A percentile compares a stretch with the other conserved stretches of the same genome.
These are phyloP conservation scores for Phragmites australis DNA, from an alignment of 176 grass and related monocot species.

Conservation along the genomic window DNA sequence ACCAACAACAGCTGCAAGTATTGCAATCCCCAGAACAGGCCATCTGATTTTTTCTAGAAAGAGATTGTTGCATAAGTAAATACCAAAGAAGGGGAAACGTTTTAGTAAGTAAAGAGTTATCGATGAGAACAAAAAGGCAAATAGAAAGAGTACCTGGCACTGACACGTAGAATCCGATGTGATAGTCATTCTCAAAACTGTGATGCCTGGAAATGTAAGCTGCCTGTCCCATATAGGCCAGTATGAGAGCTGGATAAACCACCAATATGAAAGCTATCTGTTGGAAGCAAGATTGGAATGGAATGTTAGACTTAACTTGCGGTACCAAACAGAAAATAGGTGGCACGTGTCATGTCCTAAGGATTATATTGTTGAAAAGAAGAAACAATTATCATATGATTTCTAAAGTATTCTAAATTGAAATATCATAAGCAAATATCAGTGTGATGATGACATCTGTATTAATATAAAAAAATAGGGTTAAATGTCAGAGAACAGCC, in stretches of 20 bases:
- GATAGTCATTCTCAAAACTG: constrained; percentile 55
- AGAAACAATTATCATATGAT: constrained; percentile 19
- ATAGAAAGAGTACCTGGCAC: constrained; percentile 73
- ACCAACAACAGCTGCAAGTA: constrained; percentile 77
- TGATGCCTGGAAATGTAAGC: constrained; percentile 94
- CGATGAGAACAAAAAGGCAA: constrained; percentile 7
- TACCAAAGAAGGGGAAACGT: background rate
- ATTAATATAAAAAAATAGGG: background rate
- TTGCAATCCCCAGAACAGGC: constrained; percentile 85
- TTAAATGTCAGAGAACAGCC: background rate
- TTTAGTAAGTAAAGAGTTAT: constrained; percentile 1
- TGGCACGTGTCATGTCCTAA: background rate
- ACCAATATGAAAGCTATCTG: constrained; percentile 86
- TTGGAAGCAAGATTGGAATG: constrained; percentile 25
- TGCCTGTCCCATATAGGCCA: constrained; percentile 98
- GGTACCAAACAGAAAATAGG: background rate
- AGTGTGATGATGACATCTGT: background rate
- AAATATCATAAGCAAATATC: background rate
- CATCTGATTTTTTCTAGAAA: constrained; percentile 90
- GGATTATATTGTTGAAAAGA: constrained; percentile 5
- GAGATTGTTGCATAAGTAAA: constrained; percentile 39
- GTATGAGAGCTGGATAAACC: constrained; percentile 82
- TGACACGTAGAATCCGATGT: constrained; percentile 94
- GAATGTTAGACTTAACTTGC: constrained; percentile 1
- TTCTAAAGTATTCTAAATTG: background rate